These are phyloP conservation scores for Mycena sanguinolenta DNA, from an alignment of 768 basidiomycete genomes.

Conservation along the genomic window DNA sequence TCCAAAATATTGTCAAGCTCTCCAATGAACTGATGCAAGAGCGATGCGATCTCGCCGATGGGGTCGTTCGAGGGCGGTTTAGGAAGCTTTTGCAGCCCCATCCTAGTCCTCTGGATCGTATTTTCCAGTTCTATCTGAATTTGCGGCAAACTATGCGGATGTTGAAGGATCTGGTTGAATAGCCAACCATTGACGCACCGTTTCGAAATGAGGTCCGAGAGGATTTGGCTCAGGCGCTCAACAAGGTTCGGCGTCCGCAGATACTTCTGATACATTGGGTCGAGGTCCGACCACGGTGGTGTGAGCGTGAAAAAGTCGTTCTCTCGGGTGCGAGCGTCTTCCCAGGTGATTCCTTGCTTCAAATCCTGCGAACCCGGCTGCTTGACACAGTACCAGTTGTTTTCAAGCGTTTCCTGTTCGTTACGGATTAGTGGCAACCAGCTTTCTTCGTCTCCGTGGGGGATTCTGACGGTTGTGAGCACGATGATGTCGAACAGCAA, in stretches of 20 bases:
- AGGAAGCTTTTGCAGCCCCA: conserved; percentile 52
- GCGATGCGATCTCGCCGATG: conserved; percentile 63
- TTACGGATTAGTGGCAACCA: neutral
- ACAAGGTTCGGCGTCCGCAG: conserved; percentile 71
- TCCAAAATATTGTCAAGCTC: conserved; percentile 62
- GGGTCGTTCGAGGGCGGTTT: conserved; percentile 69
- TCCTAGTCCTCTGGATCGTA: conserved; percentile 55
- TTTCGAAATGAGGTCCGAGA: conserved; percentile 70
- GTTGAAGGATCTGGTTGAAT: too few relatives aligned
- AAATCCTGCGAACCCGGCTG: conserved; percentile 67
- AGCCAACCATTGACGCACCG: conserved; percentile 54
- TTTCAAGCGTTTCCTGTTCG: conserved; percentile 49
- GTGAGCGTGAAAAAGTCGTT: conserved; percentile 64
- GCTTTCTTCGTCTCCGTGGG: neutral
- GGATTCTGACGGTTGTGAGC: neutral
- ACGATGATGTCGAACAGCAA: neutral
- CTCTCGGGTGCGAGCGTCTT: conserved; percentile 63
- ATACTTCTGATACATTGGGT: conserved; percentile 61
- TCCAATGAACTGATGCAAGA: conserved; percentile 61
- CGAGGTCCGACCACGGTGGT: conserved; percentile 68
- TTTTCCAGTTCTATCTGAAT: conserved; percentile 46
- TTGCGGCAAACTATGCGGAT: conserved; percentile 64
- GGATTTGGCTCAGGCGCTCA: conserved; percentile 45
- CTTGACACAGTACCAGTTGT: conserved; percentile 75
- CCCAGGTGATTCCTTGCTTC: conserved; percentile 67